A percentile compares a stretch with the other conserved stretches of the same genome.
Conservation (phyloP, 1,284 basidiomycete species). For the Heterobasidion annosum region DNA sequence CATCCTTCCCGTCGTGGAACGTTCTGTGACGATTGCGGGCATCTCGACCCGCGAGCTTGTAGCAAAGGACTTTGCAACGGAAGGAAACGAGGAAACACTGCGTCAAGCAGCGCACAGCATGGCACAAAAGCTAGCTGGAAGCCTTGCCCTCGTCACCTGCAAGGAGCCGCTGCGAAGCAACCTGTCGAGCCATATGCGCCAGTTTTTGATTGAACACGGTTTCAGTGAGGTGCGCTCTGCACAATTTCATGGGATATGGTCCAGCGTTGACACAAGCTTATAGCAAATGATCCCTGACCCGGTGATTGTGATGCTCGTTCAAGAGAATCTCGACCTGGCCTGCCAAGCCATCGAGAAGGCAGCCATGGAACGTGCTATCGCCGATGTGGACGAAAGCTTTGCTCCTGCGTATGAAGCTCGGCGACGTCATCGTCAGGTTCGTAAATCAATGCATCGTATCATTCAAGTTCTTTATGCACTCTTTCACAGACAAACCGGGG, state of each 20-base stretch:
- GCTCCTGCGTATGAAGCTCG: conserved; percentile 76
- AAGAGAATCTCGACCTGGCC: conserved; percentile 92
- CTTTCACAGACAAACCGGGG: conserved; percentile 44
- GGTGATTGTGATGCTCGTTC: conserved; percentile 74
- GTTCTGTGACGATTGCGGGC: conserved; percentile 98
- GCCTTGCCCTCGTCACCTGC: conserved; percentile 95
- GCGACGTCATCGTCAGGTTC: conserved; percentile 81
- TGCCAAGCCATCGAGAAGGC: conserved; percentile 95
- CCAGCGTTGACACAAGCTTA: conserved; percentile 4
- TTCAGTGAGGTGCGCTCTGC: conserved; percentile 63
- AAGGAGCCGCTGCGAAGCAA: conserved; percentile 95
- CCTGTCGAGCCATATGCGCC: conserved; percentile 84
- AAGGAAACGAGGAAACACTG: conserved; percentile 86
- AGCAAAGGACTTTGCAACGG: conserved; percentile 94
- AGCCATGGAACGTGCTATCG: conserved; percentile 93
- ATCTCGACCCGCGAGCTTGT: conserved; percentile 97
- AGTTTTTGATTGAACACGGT: conserved; percentile 75
- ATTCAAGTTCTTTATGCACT: background rate
- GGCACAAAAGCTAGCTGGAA: conserved; percentile 96
- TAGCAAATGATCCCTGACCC: conserved; percentile 59
- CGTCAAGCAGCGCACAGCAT: conserved; percentile 91
- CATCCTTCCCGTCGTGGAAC: conserved; percentile 94
- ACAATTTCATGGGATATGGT: background rate
- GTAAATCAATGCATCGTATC: conserved; percentile 11
- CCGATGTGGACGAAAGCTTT: conserved; percentile 94